Evolutionary conservation across 2,329 filamentous ascomycete species (phyloP), one percentile per base, ranked within the genome.

Genomic region (Dactylellina leptospora): DNA sequence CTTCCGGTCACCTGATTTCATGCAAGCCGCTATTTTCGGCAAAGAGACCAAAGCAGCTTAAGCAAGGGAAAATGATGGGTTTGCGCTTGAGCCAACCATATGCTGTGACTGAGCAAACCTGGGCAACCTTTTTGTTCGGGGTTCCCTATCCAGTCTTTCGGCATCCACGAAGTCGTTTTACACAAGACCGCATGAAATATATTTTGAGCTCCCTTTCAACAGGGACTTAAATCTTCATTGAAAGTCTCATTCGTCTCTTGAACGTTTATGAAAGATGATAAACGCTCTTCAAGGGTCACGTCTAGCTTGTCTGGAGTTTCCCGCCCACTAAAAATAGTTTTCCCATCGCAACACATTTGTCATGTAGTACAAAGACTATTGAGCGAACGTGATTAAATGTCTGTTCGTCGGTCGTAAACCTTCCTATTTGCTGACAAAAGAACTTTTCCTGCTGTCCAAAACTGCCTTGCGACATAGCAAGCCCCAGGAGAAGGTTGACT

Each of bases 1-100:
- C 62, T 68, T 68, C 23, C 47, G 27, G 47, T 68, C 62, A 68
- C 54, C n/a, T 68, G 62, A 68, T 16, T 36, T 8, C n/a, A 44
- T 58, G 54, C 51, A 28, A n/a, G 51, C 33, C 23, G 8, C 54
- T 47, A 36, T 30, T 58, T 58, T 47, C 27, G 54, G 54, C 20
- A 55, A 51, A 36, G 11, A 20, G 33, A 55, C 51, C 51, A 55
- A 55, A 55, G 54, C 13, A 45, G 54, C 38, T 47, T 45, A 20
- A 22, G n/a, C 22, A 45, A 28, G 38, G 38, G 38, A 13, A n/a
- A 23, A n/a, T n/a, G n/a, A n/a, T n/a, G 10, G 11, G 22, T 16
- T 56, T 22, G 20, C 36, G 13, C 9, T 11, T 30, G 11, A 8
- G 54, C 40, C 25, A 11, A n/a, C 13, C 6, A 47, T 58, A 33